These are phyloP conservation scores for Thelephora ganbajun DNA, from an alignment of 768 basidiomycete species.

Conservation along the genomic window DNA sequence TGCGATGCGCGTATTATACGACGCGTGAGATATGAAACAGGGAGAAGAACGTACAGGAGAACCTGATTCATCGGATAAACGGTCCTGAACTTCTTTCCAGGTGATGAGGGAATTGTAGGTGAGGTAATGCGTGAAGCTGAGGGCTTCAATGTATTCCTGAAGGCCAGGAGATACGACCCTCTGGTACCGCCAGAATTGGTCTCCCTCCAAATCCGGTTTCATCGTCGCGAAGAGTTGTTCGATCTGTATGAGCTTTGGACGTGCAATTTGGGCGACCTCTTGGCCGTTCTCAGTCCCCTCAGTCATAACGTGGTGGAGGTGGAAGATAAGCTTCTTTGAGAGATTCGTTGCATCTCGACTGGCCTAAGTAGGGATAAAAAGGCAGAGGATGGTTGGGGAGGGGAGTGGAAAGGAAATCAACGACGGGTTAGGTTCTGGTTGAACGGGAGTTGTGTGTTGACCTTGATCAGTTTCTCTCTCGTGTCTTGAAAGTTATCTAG, in stretches of 20 bases:
- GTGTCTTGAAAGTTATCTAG: slow-evolving; percentile 79
- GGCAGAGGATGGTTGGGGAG: background rate
- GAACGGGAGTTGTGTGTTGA: slow-evolving; percentile 14
- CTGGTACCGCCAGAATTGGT: slow-evolving; percentile 68
- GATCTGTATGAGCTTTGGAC: slow-evolving; percentile 54
- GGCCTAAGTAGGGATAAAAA: slow-evolving; percentile 26
- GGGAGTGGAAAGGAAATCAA: too few species aligned
- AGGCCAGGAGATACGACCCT: slow-evolving; percentile 65
- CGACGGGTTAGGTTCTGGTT: slow-evolving; percentile 3
- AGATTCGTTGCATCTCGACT: slow-evolving; percentile 82
- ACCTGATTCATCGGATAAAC: slow-evolving; percentile 47
- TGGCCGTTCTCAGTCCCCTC: slow-evolving; percentile 21
- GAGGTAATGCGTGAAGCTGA: slow-evolving; percentile 80
- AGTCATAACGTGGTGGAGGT: slow-evolving; percentile 62
- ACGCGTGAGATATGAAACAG: background rate
- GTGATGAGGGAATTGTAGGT: slow-evolving; percentile 55
- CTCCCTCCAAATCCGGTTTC: slow-evolving; percentile 44
- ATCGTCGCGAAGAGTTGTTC: slow-evolving; percentile 49
- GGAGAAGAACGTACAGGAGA: slow-evolving; percentile 37
- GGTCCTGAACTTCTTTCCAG: slow-evolving; percentile 49
- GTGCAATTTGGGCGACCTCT: slow-evolving; percentile 28
- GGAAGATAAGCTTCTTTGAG: slow-evolving; percentile 90
- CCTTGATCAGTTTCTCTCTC: slow-evolving; percentile 86
- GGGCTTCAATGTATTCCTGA: slow-evolving; percentile 93
- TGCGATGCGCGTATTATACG: background rate